A percentile compares a stretch with the other conserved stretches of the same genome.
Evolutionary conservation across 2,329 filamentous ascomycete species (phyloP).

Genomic region (Exophiala spinifera): DNA sequence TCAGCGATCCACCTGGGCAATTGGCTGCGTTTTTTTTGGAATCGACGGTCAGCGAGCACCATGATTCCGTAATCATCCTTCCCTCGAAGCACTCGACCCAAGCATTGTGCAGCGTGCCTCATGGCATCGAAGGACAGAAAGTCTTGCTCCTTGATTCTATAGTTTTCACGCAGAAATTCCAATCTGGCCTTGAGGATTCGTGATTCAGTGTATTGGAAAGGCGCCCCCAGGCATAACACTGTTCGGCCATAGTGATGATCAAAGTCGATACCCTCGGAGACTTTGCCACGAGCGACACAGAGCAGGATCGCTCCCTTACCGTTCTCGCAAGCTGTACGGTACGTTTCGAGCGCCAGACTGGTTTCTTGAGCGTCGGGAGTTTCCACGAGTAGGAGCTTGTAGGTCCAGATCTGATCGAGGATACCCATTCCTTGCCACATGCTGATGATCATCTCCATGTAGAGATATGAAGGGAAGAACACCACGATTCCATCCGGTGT

Average conservation of each 20-base stretch:
- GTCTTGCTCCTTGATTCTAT: constrained; percentile 93
- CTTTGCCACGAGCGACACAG: constrained; percentile 94
- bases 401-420: constrained; percentile 96
- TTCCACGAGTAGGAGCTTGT: constrained; percentile 96
- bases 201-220: constrained; percentile 98
- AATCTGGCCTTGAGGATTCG: constrained; percentile 92
- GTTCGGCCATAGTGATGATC: constrained; percentile 97
- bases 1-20: constrained; percentile 96
- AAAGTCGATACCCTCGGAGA: constrained; percentile 97
- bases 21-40: constrained; percentile 85
- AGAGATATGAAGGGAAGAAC: constrained; percentile 97
- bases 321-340: constrained; percentile 95
- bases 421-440: constrained; percentile 99
- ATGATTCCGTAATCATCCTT: constrained; percentile 99
- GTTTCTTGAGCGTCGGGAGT: constrained; percentile 97
- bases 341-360: constrained; percentile 90
- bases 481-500: constrained; percentile 98
- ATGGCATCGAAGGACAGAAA: constrained; percentile 98
- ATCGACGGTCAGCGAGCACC: constrained; percentile 91
- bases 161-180: constrained; percentile 94
- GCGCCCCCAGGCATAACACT: constrained; percentile 92
- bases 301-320: constrained; percentile 88
- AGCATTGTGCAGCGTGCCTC: constrained; percentile 95
- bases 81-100: constrained; percentile 88
- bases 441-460: constrained; percentile 98